phyloP scores from a whole-genome alignment of 1,284 basidiomycete genomes.

The Amylostereum chailletii region DNA sequence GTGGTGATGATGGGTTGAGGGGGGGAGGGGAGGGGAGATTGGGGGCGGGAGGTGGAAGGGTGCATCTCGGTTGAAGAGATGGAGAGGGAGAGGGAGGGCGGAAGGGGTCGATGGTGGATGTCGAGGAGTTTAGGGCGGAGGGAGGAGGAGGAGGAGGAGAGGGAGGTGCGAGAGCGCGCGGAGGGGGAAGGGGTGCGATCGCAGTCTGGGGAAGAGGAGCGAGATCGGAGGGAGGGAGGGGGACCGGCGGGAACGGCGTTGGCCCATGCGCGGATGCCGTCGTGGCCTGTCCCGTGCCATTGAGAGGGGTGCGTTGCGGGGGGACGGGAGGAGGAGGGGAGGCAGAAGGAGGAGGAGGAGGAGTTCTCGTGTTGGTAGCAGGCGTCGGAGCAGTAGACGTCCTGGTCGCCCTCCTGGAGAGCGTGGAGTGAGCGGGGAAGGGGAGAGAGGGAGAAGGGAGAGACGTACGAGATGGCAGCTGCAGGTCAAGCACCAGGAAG shows the following conservation, averaged over 20 bases:
- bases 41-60: constrained; percentile 20
- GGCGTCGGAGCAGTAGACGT: constrained; percentile 45
- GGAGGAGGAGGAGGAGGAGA: constrained; percentile 14
- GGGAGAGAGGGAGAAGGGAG: constrained; percentile 2
- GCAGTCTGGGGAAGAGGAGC: constrained; percentile 9
- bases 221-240: constrained; percentile 11
- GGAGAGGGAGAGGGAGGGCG: constrained; percentile 39
- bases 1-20: constrained; percentile 16
- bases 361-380: constrained; percentile 27
- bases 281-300: constrained; percentile 24
- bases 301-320: constrained; percentile 1
- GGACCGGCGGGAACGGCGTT: constrained; percentile 19
- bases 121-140: constrained; percentile 31
- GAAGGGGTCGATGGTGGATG: constrained; percentile 27
- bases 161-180: constrained; percentile 14
- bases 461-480: constrained; percentile 42
- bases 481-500: constrained; percentile 62
- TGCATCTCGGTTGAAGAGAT: constrained; percentile 11
- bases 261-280: constrained; percentile 27
- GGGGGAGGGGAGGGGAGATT: constrained; percentile 23
- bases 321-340: constrained; percentile 10
- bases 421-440: constrained; percentile 9
- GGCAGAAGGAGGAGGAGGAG: constrained; percentile 11
- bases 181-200: constrained; percentile 16
- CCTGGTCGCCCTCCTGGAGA: constrained; percentile 31